These are phyloP conservation scores for Talaromyces sp. DNA, from an alignment of 2,329 filamentous ascomycete species.

Conservation along the genomic window DNA sequence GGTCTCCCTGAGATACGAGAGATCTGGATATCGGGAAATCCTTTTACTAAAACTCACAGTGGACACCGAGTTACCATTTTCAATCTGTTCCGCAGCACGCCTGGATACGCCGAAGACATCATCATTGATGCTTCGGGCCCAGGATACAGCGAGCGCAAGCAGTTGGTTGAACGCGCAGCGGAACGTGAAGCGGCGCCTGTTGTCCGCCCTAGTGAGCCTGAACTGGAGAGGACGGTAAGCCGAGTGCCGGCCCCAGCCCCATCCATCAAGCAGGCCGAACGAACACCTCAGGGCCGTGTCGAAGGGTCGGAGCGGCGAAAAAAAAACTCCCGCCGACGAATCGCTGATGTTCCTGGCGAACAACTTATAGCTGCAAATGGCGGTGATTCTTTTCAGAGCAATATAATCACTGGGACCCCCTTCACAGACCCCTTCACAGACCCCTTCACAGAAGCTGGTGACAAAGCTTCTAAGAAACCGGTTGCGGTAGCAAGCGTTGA, in stretches of 20 bases:
- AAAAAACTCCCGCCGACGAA: constrained; percentile 52
- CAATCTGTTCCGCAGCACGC: constrained; percentile 87
- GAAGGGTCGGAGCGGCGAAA: constrained; percentile 34
- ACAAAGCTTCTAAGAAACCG: background rate
- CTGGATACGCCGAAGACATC: constrained; percentile 86
- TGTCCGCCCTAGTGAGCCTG: constrained; percentile 62
- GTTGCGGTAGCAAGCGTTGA: background rate
- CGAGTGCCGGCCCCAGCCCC: constrained; percentile 24
- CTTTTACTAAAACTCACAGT: constrained; percentile 80
- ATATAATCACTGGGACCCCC: background rate
- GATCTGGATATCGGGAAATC: constrained; percentile 88
- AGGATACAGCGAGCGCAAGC: constrained; percentile 77
- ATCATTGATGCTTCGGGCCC: constrained; percentile 80
- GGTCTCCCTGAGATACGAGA: constrained; percentile 87
- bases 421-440: background rate
- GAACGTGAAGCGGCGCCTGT: constrained; percentile 73
- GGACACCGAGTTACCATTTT: constrained; percentile 87
- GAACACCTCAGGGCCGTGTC: constrained; percentile 12
- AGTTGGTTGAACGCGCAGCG: constrained; percentile 73
- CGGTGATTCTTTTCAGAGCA: background rate
- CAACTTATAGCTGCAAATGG: constrained; percentile 24
- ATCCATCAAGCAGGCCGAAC: constrained; percentile 1
- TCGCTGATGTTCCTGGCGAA: constrained; percentile 52
- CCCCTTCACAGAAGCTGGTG: background rate
- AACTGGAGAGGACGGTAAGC: constrained; percentile 62